Base-by-base conservation (phyloP, 805 yeast species). In the Myxozyma neotropica region DNA sequence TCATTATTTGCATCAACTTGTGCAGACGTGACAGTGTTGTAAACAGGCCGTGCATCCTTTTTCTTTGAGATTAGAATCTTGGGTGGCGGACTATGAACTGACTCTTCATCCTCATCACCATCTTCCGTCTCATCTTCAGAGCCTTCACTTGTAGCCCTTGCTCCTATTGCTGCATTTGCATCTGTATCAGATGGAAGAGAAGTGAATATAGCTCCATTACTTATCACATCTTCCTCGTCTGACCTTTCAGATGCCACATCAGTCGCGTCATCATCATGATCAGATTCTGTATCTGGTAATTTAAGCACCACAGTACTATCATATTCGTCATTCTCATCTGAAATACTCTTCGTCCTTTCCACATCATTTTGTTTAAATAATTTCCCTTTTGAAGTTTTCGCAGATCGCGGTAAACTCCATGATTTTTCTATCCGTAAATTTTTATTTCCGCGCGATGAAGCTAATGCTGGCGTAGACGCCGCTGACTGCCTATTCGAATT, bases 1-100 rank as follows among this genome's bases (percentile, higher is more conserved):
- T 55, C 63, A 3, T 35, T 29, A 43, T 47, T 29, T 17, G 54
- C 26, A 29, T 59, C 63, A 35, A 44, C 33, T 4, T 27, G 35
- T 24, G 53, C 49, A 8, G 45, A 19, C 26, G 50, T 6, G 12
- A 29, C 36, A 7, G 6, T 24, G 15, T 12, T 23, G 35, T 21
- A 27, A 4, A 13, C 13, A 7, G 27, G 29, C n/a, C 23, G 27
- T n/a, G 61, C 24, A 19, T 35, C 24, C 3, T 42, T 45, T 6
- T 13, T 33, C 26, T 26, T 45, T 7, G 53, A 39, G 12, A 46
- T 19, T 12, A 45, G 12, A 21, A 52, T 53, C 47, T 46, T 57
- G 52, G 46, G 36, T 29, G 54, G 54, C 27, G 38, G 44, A 38
- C 46, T 42, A 7, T 27, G 29, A 12, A 19, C 35, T 1, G 50